A percentile compares a stretch with the other conserved stretches of the same genome.
These are phyloP conservation scores for Gonium pectorale DNA, from an alignment of 139 green algal species.

Conservation along the genomic window DNA sequence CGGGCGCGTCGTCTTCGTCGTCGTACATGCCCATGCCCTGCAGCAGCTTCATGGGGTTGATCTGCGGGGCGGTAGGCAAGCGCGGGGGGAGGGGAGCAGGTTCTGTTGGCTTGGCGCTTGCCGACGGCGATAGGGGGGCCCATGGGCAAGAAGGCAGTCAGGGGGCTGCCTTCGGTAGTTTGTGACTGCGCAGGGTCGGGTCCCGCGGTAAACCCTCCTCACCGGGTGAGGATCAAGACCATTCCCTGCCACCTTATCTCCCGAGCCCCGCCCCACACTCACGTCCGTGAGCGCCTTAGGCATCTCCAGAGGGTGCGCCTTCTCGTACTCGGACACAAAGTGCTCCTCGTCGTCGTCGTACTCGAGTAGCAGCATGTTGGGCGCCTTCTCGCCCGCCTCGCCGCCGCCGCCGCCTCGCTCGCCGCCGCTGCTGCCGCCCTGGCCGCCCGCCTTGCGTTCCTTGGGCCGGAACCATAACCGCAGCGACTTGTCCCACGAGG, in stretches of 20 bases:
- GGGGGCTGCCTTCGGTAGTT: no score
- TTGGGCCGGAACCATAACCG: conserved; percentile 58
- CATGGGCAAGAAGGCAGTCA: no score
- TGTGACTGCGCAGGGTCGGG: no score
- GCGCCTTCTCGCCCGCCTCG: conserved; percentile 3
- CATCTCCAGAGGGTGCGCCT: conserved; percentile 67
- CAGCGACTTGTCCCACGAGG: conserved; percentile 62
- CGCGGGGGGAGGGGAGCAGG: neutral
- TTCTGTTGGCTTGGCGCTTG: no score
- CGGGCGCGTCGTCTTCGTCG: conserved; percentile 49
- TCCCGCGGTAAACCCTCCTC: no score
- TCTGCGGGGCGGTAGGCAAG: conserved; percentile 28
- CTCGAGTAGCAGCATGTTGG: conserved; percentile 52
- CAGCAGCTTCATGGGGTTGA: conserved; percentile 55
- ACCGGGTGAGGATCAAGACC: no score
- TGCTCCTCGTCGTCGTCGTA: conserved; percentile 54
- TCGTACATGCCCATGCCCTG: conserved; percentile 64
- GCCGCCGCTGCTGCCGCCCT: neutral
- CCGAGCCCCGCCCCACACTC: neutral
- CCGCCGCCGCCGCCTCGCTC: neutral
- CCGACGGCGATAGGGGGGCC: no score
- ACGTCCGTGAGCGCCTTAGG: conserved; percentile 62
- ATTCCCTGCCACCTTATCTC: no score
- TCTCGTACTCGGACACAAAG: conserved; percentile 70
- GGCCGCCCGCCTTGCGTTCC: conserved; percentile 15